Percentiles rank a stretch among this genome's conserved stretches.
Evolutionary conservation across 2,329 filamentous ascomycete species (phyloP).

Genomic region (Aspergillus sp.): DNA sequence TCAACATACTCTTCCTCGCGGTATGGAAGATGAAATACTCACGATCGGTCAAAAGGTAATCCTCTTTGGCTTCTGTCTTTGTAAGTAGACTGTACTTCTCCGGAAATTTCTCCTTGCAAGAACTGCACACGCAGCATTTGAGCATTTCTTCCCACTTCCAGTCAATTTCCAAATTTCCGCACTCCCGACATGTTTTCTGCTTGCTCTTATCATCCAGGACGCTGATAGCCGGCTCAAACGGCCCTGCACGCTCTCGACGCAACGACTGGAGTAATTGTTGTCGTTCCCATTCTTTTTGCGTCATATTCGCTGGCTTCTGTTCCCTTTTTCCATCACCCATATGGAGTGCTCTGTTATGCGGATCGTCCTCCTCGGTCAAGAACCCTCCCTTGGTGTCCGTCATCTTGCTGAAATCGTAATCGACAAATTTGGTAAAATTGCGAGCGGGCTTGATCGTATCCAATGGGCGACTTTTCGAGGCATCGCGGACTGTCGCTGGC

Average conservation of each 20-base stretch:
- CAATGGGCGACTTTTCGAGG: constrained; percentile 33
- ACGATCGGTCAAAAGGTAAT: constrained; percentile 92
- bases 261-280: constrained; percentile 68
- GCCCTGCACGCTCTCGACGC: constrained; percentile 66
- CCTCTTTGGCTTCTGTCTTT: constrained; percentile 92
- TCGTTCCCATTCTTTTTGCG: constrained; percentile 82
- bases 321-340: constrained; percentile 46
- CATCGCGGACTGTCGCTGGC: constrained; percentile 60
- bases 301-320: constrained; percentile 79
- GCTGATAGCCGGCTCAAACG: constrained; percentile 84
- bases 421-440: constrained; percentile 90
- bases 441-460: constrained; percentile 64
- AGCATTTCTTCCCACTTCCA: constrained; percentile 92
- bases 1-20: constrained; percentile 14
- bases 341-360: constrained; percentile 71
- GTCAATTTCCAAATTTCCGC: constrained; percentile 77
- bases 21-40: constrained; percentile 24
- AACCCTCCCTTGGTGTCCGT: constrained; percentile 97
- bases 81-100: constrained; percentile 94
- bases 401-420: constrained; percentile 98
- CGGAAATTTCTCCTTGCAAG: constrained; percentile 81
- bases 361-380: constrained; percentile 83
- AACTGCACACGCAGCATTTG: constrained; percentile 63
- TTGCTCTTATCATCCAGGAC: constrained; percentile 57
- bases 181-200: constrained; percentile 76